Evolutionary conservation across 2,329 filamentous ascomycete species (phyloP).

Genomic region (Orbilia brochopaga): DNA sequence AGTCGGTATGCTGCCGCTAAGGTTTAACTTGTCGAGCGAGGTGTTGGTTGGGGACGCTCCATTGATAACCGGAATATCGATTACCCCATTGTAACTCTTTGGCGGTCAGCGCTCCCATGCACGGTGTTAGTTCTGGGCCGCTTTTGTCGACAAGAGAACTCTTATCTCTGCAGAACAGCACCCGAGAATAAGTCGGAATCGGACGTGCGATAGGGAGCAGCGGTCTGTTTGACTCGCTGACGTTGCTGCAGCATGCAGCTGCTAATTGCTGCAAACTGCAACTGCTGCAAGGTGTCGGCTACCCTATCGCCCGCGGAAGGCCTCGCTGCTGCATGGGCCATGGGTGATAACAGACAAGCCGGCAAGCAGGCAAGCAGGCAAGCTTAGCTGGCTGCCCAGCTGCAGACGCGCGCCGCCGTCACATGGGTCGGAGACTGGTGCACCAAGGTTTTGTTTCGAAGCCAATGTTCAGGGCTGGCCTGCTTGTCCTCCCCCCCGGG

Average conservation of each 20-base stretch:
- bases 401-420: slow-evolving; percentile 1
- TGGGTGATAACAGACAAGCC: no score
- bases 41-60: slow-evolving; percentile 37
- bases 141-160: slow-evolving; percentile 16
- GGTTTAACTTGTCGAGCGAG: slow-evolving; percentile 7
- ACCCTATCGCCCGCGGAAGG: slow-evolving; percentile 1
- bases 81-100: slow-evolving; percentile 50
- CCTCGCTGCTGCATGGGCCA: slow-evolving; percentile 1
- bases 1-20: slow-evolving; percentile 29
- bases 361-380: no score
- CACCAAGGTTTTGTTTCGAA: not conserved
- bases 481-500: not conserved
- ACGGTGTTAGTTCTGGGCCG: slow-evolving; percentile 18
- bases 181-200: slow-evolving; percentile 45
- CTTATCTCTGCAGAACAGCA: slow-evolving; percentile 19
- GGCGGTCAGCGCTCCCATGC: slow-evolving; percentile 24
- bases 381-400: not conserved
- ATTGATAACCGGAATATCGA: slow-evolving; percentile 50
- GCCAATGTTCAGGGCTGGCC: not conserved
- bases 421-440: not conserved
- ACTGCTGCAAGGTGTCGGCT: no score
- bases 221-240: not conserved
- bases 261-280: no score
- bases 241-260: not conserved
- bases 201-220: slow-evolving; percentile 34